Percentiles rank a stretch among this genome's conserved stretches.
Conservation (phyloP, 768 basidiomycete genomes). For the Hypholoma sublateritium region DNA sequence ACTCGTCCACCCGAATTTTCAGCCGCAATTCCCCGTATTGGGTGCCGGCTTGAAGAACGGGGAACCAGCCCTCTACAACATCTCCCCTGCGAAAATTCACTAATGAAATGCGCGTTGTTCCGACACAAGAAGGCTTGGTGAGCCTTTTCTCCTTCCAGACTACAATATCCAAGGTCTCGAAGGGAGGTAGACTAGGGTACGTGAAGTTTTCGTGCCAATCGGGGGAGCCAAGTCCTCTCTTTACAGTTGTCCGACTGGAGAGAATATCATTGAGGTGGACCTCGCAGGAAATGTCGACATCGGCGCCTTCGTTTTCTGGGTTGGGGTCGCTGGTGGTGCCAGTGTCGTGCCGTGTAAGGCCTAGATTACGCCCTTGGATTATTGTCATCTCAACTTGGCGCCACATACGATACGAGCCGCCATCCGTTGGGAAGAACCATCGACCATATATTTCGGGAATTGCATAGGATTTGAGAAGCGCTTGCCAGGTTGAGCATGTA, state of each 20-base stretch:
- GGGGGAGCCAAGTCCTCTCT: conserved; percentile 61
- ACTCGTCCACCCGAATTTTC: conserved; percentile 78
- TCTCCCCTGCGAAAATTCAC: conserved; percentile 74
- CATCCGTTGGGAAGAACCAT: conserved; percentile 52
- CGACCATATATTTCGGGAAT: conserved; percentile 77
- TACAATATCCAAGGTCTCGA: conserved; percentile 65
- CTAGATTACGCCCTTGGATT: conserved; percentile 74
- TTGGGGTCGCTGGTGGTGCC: conserved; percentile 26
- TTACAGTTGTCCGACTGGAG: conserved; percentile 73
- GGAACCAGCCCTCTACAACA: conserved; percentile 82
- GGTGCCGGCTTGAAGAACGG: conserved; percentile 56
- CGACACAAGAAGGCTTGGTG: conserved; percentile 54
- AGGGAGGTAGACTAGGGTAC: conserved; percentile 77
- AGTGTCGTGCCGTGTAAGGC: conserved; percentile 37
- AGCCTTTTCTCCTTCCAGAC: conserved; percentile 71
- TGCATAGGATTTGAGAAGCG: conserved; percentile 79
- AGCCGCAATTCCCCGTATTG: conserved; percentile 78
- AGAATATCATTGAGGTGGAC: conserved; percentile 67
- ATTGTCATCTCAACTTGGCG: conserved; percentile 75
- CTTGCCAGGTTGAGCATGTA: conserved; percentile 71
- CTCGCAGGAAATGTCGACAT: conserved; percentile 77
- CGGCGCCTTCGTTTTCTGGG: conserved; percentile 50
- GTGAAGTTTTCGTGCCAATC: conserved; percentile 85
- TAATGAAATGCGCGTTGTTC: conserved; percentile 63
- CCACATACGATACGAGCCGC: conserved; percentile 87